Percentiles rank a stretch among this genome's conserved stretches.
These are phyloP conservation scores for Trapa bicornis DNA, from an alignment of 345 rosid species.

Conservation along the genomic window DNA sequence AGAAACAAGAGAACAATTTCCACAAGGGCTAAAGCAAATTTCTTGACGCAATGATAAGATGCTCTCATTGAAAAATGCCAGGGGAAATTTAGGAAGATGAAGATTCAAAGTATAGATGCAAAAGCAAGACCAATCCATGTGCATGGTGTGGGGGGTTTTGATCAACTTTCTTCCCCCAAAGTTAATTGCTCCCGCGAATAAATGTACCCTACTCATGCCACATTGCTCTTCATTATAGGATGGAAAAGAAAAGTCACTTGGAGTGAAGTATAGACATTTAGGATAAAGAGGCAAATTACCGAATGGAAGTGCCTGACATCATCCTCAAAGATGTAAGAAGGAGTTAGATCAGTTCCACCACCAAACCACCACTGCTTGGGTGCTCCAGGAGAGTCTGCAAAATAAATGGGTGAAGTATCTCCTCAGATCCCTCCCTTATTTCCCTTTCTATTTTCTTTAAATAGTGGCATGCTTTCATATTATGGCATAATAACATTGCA, in stretches of 20 bases:
- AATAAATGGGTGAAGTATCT: not conserved
- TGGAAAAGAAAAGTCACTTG: not conserved
- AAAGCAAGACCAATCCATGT: not conserved
- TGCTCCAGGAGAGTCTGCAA: conserved; percentile 79
- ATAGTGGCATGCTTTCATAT: not conserved
- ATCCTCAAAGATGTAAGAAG: conserved; percentile 90
- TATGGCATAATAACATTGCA: not conserved
- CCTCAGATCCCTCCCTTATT: not conserved
- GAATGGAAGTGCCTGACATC: conserved; percentile 94
- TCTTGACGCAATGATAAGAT: not conserved
- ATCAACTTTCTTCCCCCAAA: not conserved
- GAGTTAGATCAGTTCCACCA: conserved; percentile 98
- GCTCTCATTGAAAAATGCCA: not conserved
- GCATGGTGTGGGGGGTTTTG: not conserved
- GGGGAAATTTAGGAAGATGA: not conserved
- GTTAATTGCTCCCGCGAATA: not conserved
- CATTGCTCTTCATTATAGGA: not conserved
- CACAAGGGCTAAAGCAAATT: not conserved
- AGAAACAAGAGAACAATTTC: not conserved
- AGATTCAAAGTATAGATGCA: not conserved
- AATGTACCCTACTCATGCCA: not conserved
- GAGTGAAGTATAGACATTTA: not conserved
- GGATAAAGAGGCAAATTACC: conserved; percentile 21
- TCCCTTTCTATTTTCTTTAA: not conserved
- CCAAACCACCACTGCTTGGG: conserved; percentile 99